Base-by-base conservation (phyloP, 441 rosid species). In the Oxalis stricta region DNA sequence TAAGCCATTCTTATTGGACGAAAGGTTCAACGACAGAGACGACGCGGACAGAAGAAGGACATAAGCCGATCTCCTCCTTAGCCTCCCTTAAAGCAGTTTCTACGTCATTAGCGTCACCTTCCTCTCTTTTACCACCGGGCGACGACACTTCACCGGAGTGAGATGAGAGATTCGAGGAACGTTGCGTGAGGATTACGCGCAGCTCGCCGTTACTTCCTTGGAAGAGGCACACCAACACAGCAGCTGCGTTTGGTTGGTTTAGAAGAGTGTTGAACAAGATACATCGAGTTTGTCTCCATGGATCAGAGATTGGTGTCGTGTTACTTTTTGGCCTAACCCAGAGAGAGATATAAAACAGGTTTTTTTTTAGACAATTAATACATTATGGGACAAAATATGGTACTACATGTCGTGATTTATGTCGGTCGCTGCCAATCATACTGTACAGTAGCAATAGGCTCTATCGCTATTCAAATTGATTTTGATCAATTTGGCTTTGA, bases 51-150 rank as follows among this genome's bases (percentile, higher is more conserved):
- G 70, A 77, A 55, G 77, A 66, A 60, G 87, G 76, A 45, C 72
- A 76, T 57, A 81, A 53, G 18, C 85, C 83, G 32, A 78, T 81
- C 61, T 84, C 92, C 63, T 76, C 92, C 20, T 54, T 63, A 61
- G 88, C 85, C 75, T 81, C 92, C 46, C 92, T 73, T 51, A 73
- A 55, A 0, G 95, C 85, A 5, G 78, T 81, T 19, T 59, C 70
- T 16, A 64, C 59, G 34, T 78, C 76, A 52, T 78, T 75, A 17
- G 62, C 64, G 60, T 84, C 88, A 12, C 53, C 58, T 26, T 70
- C 71, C 31, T 81, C 85, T 53, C 71, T 64, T 52, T 67, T 76
- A 36, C 95, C 88, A 53, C 92, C 88, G 0, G 85, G 85, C 48
- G 78, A 70, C 31, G 88, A 70, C 46, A 84, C 83, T 49, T 81